Base-by-base conservation (phyloP, 2,329 filamentous ascomycete genomes). In the Hypomyces rosellus region DNA sequence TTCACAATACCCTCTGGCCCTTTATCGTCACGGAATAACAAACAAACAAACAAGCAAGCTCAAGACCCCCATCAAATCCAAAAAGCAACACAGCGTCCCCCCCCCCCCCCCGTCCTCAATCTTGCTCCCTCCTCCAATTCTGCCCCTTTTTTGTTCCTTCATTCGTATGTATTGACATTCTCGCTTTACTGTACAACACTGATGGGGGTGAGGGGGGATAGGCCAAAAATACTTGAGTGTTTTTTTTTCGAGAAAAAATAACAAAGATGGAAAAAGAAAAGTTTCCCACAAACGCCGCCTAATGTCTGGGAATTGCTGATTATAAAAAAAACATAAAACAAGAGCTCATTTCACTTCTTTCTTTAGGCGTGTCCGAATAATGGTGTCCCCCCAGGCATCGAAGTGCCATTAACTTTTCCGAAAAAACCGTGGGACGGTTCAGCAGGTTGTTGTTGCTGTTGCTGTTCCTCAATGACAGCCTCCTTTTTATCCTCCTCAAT, bases 401-500 rank as follows among this genome's bases (percentile, higher is more conserved):
- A 41, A 16, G 20, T 16, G 15, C 38, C 38, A 18, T 39, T n/a
- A 9, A 18, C 38, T 41, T 16, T 20, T 18, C 38, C 38, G 38
- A 18, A 41, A n/a, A 18, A n/a, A 8, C 15, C 38, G 15, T 9
- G 16, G 16, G 38, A 41, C 11, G 6, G 5, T 12, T 20, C 15
- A 16, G 16, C 38, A n/a, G 16, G 41, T 25, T 44, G 41, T 20
- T 42, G 40, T 16, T 43, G 41, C 22, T 22, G 41, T 14, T 46
- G 54, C 40, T 14, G 48, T 49, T 9, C 45, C 34, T 4, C 50
- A 37, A 20, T 49, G 22, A 54, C 59, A 12, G 46, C 50, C 41
- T 48, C 53, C 7, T 63, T 66, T 20, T 55, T 60, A 25, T 65
- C 62, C 38, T 72, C 70, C 43, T 62, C 55, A 9, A 63, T 54